Conservation (phyloP, 192 early-diverging fungal genomes). For the Allomyces macrogynus region DNA sequence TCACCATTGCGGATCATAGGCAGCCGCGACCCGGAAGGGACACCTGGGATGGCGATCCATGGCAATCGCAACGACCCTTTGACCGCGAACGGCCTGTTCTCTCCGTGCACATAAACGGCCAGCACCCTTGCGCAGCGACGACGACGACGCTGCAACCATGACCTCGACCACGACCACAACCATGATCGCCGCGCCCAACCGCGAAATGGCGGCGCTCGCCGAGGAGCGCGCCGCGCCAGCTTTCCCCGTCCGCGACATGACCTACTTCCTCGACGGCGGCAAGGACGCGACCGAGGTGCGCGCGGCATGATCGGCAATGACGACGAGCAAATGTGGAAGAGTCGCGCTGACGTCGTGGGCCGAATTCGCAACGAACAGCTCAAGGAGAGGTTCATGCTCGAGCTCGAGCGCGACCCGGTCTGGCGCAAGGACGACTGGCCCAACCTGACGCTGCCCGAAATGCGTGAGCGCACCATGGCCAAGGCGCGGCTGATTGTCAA, state of each 20-base stretch:
- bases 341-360: background rate
- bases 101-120: no score
- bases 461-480: constrained; percentile 67
- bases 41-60: no score
- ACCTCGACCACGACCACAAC: background rate
- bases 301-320: no score
- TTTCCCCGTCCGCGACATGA: constrained; percentile 59
- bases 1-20: constrained; percentile 5
- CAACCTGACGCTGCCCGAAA: constrained; percentile 50
- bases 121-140: no score
- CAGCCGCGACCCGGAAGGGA: no score
- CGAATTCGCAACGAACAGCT: constrained; percentile 20
- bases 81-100: no score
- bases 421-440: constrained; percentile 61
- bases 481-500: constrained; percentile 54
- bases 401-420: constrained; percentile 65
- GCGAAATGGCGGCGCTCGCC: constrained; percentile 26
- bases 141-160: no score
- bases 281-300: constrained; percentile 27
- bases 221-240: constrained; percentile 53
- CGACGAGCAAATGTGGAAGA: no score
- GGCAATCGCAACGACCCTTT: no score
- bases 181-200: background rate
- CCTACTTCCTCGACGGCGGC: constrained; percentile 66
- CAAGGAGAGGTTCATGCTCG: constrained; percentile 62